Evolutionary conservation across 768 basidiomycete species (phyloP).

Genomic region (Trametes meyenii): DNA sequence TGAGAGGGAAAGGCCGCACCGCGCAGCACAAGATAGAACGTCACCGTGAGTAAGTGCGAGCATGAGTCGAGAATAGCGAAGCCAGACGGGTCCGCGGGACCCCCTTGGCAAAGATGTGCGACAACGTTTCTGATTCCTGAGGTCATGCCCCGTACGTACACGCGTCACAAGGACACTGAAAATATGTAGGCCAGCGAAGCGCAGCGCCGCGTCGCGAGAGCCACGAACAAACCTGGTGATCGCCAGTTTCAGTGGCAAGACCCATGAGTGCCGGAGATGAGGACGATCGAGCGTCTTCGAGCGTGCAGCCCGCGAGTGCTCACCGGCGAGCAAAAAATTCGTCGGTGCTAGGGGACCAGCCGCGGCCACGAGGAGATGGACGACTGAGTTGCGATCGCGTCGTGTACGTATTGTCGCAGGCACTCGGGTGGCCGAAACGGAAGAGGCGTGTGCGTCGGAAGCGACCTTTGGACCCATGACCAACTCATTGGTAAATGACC

Average conservation of each 20-base stretch:
- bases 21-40: too few species aligned
- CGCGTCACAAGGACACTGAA: not conserved
- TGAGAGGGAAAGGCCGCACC: too few species aligned
- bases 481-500: conserved; percentile 9
- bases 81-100: not conserved
- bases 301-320: not conserved
- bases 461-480: conserved; percentile 15
- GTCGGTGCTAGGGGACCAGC: conserved; percentile 1
- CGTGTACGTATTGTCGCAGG: conserved; percentile 14
- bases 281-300: conserved; percentile 6
- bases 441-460: conserved; percentile 10
- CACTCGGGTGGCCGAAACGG: conserved; percentile 17
- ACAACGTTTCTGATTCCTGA: not conserved
- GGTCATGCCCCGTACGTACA: not conserved
- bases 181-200: too few species aligned
- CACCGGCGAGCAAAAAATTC: not conserved
- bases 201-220: too few species aligned
- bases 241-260: conserved; percentile 1
- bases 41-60: not conserved
- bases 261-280: not conserved
- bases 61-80: not conserved
- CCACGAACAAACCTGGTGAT: conserved; percentile 3
- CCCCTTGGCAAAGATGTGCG: not conserved
- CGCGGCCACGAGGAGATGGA: conserved; percentile 11
- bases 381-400: not conserved